These are phyloP conservation scores for Annona cherimola DNA, from an alignment of 164 flowering plant species.

Conservation along the genomic window DNA sequence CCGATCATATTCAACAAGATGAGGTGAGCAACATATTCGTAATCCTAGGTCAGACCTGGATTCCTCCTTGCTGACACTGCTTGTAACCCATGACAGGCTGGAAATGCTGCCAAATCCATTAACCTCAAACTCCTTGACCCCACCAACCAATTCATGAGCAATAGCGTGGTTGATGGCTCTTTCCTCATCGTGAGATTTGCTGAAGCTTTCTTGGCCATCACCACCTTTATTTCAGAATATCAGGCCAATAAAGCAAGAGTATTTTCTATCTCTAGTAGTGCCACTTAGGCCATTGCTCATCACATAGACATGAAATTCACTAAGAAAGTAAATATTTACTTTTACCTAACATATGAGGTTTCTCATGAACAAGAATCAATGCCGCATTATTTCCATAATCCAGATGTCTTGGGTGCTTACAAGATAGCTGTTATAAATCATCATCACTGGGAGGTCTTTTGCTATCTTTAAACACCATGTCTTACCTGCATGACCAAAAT, in stretches of 20 bases:
- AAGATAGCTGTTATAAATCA: constrained; percentile 26
- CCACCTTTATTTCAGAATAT: no score
- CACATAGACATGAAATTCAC: no score
- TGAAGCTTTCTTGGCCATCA: constrained; percentile 13
- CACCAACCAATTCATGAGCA: constrained; percentile 6
- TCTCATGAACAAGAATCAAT: constrained; percentile 12
- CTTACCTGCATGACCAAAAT: constrained; percentile 27
- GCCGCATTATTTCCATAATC: constrained; percentile 10
- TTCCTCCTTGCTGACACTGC: constrained; percentile 19
- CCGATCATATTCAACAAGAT: constrained; percentile 13
- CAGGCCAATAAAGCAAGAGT: no score
- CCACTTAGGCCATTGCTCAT: no score
- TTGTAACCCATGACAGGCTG: constrained; percentile 16
- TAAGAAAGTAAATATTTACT: no score
- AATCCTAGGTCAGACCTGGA: constrained; percentile 16
- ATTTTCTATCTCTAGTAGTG: no score
- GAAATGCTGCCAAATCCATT: constrained; percentile 16
- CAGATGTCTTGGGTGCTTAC: constrained; percentile 31
- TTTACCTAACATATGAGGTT: constrained; percentile 27
- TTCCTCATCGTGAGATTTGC: constrained; percentile 10
- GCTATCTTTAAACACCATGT: constrained; percentile 29
- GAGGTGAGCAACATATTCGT: constrained; percentile 13
- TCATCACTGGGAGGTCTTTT: constrained; percentile 41
- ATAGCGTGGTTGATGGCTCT: constrained; percentile 1
- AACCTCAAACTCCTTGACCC: constrained; percentile 17